Evolutionary conservation across 2,329 filamentous ascomycete genomes (phyloP).

Genomic region (Xylaria sp.): DNA sequence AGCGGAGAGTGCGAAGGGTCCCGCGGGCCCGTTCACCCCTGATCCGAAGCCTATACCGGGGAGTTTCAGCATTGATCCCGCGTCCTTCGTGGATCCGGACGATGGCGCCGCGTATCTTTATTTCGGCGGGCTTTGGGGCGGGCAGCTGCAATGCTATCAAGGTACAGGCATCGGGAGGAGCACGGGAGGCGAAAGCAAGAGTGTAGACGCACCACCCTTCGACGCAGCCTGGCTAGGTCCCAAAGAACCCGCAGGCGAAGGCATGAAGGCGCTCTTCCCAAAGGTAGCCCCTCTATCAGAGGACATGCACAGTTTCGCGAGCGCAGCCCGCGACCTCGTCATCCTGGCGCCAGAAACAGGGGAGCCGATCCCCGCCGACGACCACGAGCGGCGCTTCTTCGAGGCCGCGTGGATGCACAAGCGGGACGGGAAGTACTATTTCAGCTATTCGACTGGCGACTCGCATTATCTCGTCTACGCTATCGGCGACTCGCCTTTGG

Average conservation of each 20-base stretch:
- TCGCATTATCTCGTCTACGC: constrained; percentile 80
- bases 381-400: constrained; percentile 81
- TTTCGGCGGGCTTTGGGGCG: constrained; percentile 84
- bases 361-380: constrained; percentile 69
- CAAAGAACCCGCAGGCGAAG: constrained; percentile 68
- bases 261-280: constrained; percentile 69
- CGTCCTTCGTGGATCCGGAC: constrained; percentile 75
- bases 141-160: constrained; percentile 81
- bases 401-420: constrained; percentile 86
- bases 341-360: constrained; percentile 73
- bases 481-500: constrained; percentile 70
- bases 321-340: constrained; percentile 66
- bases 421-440: constrained; percentile 75
- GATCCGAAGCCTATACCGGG: constrained; percentile 73
- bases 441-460: constrained; percentile 82
- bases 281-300: constrained; percentile 72
- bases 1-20: constrained; percentile 68
- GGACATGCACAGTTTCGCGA: constrained; percentile 73
- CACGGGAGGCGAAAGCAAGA: neutral
- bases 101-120: constrained; percentile 74
- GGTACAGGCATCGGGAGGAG: constrained; percentile 45
- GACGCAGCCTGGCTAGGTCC: constrained; percentile 65
- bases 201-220: constrained; percentile 54
- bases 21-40: constrained; percentile 76
- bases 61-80: constrained; percentile 81